A percentile compares a stretch with the other conserved stretches of the same genome.
These are phyloP conservation scores for Solanum chacoense DNA, from an alignment of 305 asterid genomes.

Conservation along the genomic window DNA sequence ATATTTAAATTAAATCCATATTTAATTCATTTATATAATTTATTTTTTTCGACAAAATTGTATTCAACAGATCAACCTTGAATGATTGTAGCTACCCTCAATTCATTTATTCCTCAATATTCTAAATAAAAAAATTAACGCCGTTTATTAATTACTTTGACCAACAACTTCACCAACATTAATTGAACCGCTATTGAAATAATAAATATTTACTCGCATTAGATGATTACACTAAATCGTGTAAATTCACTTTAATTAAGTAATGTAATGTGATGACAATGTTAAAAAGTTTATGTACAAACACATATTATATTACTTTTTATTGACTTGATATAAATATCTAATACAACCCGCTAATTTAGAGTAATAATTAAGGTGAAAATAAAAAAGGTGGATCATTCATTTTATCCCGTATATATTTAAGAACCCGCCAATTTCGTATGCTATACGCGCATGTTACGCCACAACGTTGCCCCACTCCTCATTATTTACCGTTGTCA, in stretches of 20 bases:
- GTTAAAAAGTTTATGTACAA: background rate
- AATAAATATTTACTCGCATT: background rate
- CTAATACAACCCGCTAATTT: too few species aligned
- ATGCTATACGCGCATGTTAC: background rate
- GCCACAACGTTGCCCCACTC: background rate
- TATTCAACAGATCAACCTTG: background rate
- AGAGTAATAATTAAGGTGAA: background rate
- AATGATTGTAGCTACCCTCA: background rate
- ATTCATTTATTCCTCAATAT: background rate
- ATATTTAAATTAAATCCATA: background rate
- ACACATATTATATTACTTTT: background rate
- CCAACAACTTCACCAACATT: background rate
- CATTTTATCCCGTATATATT: conserved; percentile 6
- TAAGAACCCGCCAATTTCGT: conserved; percentile 7
- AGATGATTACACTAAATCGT: background rate
- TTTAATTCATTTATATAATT: background rate
- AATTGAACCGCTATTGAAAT: background rate
- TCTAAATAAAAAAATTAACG: background rate
- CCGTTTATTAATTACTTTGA: background rate
- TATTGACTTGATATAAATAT: background rate
- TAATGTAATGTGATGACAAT: background rate
- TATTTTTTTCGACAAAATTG: background rate
- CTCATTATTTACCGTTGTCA: background rate
- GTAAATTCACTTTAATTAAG: background rate
- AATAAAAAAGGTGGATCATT: background rate